Evolutionary conservation across 2,329 filamentous ascomycete genomes (phyloP), one percentile per base, ranked within the genome.

Genomic region (Dothideomycetes sp.): DNA sequence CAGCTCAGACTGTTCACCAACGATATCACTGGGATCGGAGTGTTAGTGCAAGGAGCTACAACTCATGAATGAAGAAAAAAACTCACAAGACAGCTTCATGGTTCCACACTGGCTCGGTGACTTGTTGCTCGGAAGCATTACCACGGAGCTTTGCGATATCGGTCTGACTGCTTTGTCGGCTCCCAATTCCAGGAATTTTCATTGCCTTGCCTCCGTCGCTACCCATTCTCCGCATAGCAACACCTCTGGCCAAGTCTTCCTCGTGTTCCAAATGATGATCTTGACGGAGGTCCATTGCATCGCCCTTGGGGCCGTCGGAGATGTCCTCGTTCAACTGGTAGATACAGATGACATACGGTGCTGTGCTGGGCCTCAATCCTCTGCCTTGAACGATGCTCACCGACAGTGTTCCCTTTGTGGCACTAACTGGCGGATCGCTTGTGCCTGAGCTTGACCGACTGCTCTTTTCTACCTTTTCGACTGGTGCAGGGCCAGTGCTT

Each of bases 301-400:
- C 72, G 40, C 66, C 68, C 48, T 80, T 76, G 10, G 88, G 84
- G 2, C 86, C 86, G 41, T 84, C 81, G 1, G 91, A 96, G 41
- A 98, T 94, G 52, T 94, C 81, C 60, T 98, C 91, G 55, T 89
- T 94, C 59, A 86, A 84, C 60, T 98, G 91, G 55, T 96, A 98
- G 18, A 95, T 88, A 43, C 84, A 94, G 9, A 98, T 87, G 38
- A 95, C 85, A 54, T 98, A 98, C 1, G 91, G 91, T 53, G 95
- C 85, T 43, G 79, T 77, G 56, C 86, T 86, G 42, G 79, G 84
- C 45, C 82, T 75, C 38, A 98, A 65, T 8, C 84, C 85, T 52
- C 86, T 75, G 35, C 83, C 91, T 59, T 95, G 86, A 37, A 79
- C 72, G 40, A 98, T 91, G 57, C 84, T 87, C 52, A 98, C 84